These are phyloP conservation scores for Colletotrichum gigasporum DNA, from an alignment of 2,329 filamentous ascomycete genomes.

Conservation along the genomic window DNA sequence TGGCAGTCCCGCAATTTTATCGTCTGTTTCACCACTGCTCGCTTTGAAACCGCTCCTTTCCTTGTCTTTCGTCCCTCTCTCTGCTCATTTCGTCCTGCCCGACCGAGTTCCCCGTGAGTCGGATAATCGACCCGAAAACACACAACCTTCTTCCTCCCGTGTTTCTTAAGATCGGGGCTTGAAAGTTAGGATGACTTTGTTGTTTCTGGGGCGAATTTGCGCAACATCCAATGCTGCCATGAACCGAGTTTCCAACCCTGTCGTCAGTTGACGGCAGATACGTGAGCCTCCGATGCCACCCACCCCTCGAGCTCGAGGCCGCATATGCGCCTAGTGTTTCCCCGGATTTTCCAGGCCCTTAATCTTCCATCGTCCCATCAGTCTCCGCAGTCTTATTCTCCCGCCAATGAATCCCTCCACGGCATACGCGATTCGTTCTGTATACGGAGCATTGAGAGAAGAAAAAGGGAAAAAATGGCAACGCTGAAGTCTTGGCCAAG, in stretches of 20 bases:
- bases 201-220: neutral
- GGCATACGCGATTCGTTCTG: neutral
- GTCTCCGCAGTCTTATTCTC: slow-evolving; percentile 17
- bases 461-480: neutral
- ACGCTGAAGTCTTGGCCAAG: slow-evolving; percentile 8
- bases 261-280: neutral
- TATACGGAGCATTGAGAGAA: neutral
- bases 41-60: slow-evolving; percentile 7
- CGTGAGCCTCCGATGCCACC: neutral
- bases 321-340: neutral
- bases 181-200: neutral
- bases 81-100: neutral
- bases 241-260: neutral
- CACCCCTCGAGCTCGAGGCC: neutral
- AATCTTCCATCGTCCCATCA: slow-evolving; percentile 22
- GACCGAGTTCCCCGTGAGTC: neutral
- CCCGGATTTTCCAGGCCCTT: slow-evolving; percentile 20
- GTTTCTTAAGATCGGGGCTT: neutral
- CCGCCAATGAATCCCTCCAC: neutral
- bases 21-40: slow-evolving; percentile 17
- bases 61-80: neutral
- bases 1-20: slow-evolving; percentile 10
- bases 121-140: slow-evolving; percentile 24
- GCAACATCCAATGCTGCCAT: neutral
- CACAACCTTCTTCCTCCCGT: neutral